Percentiles rank a stretch among this genome's conserved stretches.
phyloP scores from a whole-genome alignment of 352 stramenopile species.

The Pythium diclinum region DNA sequence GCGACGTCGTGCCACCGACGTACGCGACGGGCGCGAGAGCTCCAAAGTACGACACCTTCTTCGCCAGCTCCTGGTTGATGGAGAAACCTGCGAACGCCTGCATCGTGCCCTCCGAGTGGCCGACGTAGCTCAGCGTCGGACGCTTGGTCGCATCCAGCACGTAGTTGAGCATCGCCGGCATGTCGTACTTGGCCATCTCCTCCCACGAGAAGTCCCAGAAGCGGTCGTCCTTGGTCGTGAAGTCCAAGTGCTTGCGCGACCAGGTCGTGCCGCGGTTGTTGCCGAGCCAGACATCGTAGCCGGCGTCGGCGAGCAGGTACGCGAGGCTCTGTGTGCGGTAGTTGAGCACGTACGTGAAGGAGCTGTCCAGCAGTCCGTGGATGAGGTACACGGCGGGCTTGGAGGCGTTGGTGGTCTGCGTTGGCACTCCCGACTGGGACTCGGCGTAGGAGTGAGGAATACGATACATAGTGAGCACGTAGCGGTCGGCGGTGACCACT shows the following conservation, averaged over 20 bases:
- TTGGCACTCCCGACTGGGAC: conserved; percentile 29
- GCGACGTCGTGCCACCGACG: conserved; percentile 39
- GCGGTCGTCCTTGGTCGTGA: conserved; percentile 32
- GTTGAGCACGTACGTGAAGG: conserved; percentile 61
- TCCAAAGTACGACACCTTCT: conserved; percentile 61
- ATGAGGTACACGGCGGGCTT: conserved; percentile 48
- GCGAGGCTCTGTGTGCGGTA: conserved; percentile 58
- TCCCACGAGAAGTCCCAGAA: conserved; percentile 65
- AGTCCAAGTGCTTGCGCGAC: conserved; percentile 48
- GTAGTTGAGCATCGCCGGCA: conserved; percentile 58
- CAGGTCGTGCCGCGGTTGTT: conserved; percentile 64
- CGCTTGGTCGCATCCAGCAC: conserved; percentile 37
- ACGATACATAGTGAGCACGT: conserved; percentile 67
- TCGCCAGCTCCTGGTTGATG: conserved; percentile 48
- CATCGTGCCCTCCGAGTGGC: conserved; percentile 62
- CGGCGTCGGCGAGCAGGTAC: conserved; percentile 52
- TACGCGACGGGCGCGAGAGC: conserved; percentile 52
- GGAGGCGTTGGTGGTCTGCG: conserved; percentile 21
- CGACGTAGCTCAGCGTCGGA: conserved; percentile 49
- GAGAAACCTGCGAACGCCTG: conserved; percentile 63
- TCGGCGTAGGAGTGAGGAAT: conserved; percentile 54
- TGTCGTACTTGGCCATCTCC: conserved; percentile 49
- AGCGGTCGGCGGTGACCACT: conserved; percentile 50
- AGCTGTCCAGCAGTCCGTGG: conserved; percentile 57
- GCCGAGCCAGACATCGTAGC: conserved; percentile 62